Evolutionary conservation across 768 basidiomycete species (phyloP), one percentile per base, ranked within the genome.

Genomic region (Russula emetica): DNA sequence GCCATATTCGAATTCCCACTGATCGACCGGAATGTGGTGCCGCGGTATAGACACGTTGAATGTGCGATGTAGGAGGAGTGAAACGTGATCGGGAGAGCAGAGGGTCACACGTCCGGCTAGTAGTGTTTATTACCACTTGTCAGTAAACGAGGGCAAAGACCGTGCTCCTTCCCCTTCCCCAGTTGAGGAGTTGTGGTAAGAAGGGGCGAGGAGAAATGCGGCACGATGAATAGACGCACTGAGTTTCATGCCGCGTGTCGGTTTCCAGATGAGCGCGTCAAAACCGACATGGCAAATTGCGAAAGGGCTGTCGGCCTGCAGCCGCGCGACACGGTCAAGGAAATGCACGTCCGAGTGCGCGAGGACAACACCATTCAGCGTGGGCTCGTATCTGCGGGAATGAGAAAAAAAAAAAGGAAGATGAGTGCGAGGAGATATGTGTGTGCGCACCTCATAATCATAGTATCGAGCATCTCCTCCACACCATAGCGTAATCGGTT

Each of bases 21-120:
- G 74, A 36, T 88, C 86, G 30, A 77, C 78, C 3, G 92, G 91
- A 67, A 98, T 94, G 73, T 97, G 94, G 71, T 91, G 85, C 61
- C 90, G 84, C 2, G 95, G 94, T 74, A 98, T 94, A 22, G 95
- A 95, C 20, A 91, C 89, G 74, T 98, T 98, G 79, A 97, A 98
- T 7, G 92, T 97, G 28, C 86, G 85, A 69, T 94, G 91, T 3
- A 94, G 80, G 38, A 98, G 89, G 18, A 98, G 79, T 1, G 94
- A 92, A 58, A 97, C 79, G 70, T 98, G 95, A 71, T 95, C 94
- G 1, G 94, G 93, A 2, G 94, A 96, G 69, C 83, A 94, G 22
- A 97, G 78, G 70, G 84, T 95, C 57, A 97, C 82, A 70, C 85
- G 89, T n/a, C 92, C 94, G 62, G 81, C 94, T 40, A 40, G 38